These are phyloP conservation scores for Capsicum chinense DNA, from an alignment of 257 asterid species.

Conservation along the genomic window DNA sequence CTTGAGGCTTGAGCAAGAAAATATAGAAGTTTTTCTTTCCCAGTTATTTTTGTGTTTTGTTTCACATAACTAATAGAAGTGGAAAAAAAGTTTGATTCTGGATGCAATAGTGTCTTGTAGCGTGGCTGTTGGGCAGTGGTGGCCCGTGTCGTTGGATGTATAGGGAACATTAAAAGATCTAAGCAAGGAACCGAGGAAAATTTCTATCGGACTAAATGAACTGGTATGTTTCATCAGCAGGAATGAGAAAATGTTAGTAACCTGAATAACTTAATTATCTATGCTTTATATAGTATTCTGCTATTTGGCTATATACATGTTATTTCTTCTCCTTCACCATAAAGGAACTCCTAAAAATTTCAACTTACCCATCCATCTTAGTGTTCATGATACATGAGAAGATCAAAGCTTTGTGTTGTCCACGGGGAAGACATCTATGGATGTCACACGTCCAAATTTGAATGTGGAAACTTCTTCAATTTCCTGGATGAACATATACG, in stretches of 20 bases:
- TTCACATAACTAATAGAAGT: not conserved
- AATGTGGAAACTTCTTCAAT: slow-evolving; percentile 29
- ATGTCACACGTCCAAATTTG: slow-evolving; percentile 33
- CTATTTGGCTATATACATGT: not conserved
- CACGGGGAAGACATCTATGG: slow-evolving; percentile 36
- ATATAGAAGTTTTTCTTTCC: not conserved
- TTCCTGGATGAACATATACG: slow-evolving; percentile 33
- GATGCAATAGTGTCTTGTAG: not conserved
- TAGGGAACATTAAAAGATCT: slow-evolving; percentile 48
- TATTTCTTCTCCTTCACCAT: slow-evolving; percentile 15
- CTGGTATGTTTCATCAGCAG: slow-evolving; percentile 34
- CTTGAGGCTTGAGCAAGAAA: not conserved
- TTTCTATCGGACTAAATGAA: slow-evolving; percentile 27
- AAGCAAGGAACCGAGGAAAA: slow-evolving; percentile 41
- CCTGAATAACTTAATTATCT: not conserved
- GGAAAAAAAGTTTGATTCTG: not conserved
- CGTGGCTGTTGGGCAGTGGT: not conserved
- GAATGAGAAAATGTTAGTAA: not conserved
- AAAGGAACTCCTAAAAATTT: not conserved
- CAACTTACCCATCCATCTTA: not conserved
- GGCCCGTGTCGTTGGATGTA: not conserved
- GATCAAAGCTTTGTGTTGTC: not conserved
- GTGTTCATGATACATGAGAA: slow-evolving; percentile 18
- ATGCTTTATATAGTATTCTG: slow-evolving; percentile 2
- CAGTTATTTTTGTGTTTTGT: not conserved